Conservation (phyloP, 345 rosid genomes). For the Euphorbia lathyris region DNA sequence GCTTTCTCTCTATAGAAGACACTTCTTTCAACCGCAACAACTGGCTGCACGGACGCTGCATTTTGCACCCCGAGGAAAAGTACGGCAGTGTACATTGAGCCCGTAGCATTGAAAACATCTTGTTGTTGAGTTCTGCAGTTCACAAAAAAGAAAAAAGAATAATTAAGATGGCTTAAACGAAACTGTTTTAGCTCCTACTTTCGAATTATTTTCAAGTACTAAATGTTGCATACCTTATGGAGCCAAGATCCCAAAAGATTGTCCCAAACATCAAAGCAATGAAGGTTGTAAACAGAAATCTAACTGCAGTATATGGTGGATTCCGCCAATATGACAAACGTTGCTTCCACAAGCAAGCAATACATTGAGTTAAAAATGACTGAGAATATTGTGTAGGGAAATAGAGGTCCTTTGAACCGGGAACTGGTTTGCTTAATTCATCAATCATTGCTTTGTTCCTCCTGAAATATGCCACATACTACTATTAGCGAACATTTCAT, state of each 20-base stretch:
- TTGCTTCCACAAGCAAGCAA: slow-evolving; percentile 79
- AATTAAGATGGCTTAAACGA: background rate
- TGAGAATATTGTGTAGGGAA: slow-evolving; percentile 54
- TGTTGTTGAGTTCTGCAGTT: slow-evolving; percentile 38
- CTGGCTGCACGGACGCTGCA: slow-evolving; percentile 51
- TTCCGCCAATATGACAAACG: slow-evolving; percentile 78
- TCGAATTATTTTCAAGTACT: background rate
- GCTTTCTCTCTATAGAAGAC: slow-evolving; percentile 78
- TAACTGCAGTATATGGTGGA: slow-evolving; percentile 59
- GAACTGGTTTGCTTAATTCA: slow-evolving; percentile 54
- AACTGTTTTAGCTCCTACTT: background rate
- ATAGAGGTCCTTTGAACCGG: slow-evolving; percentile 56
- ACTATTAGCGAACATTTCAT: background rate
- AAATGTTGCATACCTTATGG: slow-evolving; percentile 44
- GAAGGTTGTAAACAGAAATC: slow-evolving; percentile 53
- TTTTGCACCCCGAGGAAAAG: slow-evolving; percentile 74
- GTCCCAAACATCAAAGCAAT: slow-evolving; percentile 64
- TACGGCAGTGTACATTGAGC: slow-evolving; percentile 70
- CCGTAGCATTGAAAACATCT: slow-evolving; percentile 64
- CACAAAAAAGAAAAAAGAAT: background rate
- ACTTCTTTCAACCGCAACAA: slow-evolving; percentile 63
- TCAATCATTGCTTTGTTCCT: slow-evolving; percentile 54
- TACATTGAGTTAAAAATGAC: slow-evolving; percentile 48
- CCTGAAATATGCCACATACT: slow-evolving; percentile 14
- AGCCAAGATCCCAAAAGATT: slow-evolving; percentile 70